Conservation (phyloP, 2,329 filamentous ascomycete genomes). For the Ambrosiella xylebori region DNA sequence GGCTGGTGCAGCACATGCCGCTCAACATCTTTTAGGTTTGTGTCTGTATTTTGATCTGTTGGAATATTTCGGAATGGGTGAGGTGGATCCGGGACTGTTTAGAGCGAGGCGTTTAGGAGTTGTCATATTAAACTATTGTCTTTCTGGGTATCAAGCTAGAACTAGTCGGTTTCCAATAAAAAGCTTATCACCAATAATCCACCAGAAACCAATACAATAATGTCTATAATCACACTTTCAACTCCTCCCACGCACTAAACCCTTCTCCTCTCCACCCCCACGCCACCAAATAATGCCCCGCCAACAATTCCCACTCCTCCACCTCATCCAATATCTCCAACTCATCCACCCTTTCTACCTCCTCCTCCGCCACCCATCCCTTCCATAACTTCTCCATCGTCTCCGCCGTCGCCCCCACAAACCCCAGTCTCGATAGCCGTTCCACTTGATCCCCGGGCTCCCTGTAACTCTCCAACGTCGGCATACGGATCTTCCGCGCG, state of each 20-base stretch:
- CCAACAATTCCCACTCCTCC: constrained; percentile 81
- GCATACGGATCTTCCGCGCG: constrained; percentile 64
- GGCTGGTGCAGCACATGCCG: constrained; percentile 43
- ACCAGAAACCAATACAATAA: neutral
- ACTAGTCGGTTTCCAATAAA: neutral
- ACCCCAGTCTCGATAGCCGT: constrained; percentile 50
- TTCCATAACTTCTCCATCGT: constrained; percentile 51
- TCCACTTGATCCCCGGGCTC: constrained; percentile 49
- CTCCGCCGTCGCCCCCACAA: constrained; percentile 28
- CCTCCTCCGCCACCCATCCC: constrained; percentile 48
- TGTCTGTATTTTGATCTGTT: too few relatives aligned
- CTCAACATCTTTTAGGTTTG: constrained; percentile 40
- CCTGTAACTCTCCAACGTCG: constrained; percentile 59
- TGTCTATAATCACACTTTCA: neutral
- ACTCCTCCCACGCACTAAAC: constrained; percentile 15
- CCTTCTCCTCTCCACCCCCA: constrained; percentile 61
- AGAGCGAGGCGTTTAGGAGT: neutral
- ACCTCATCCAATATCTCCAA: constrained; percentile 87
- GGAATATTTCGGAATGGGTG: neutral
- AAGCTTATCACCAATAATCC: neutral
- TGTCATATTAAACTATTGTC: neutral
- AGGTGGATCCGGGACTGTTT: neutral
- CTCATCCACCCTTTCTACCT: constrained; percentile 62
- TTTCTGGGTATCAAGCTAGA: neutral
- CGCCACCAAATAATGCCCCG: constrained; percentile 72